Conservation (phyloP, 2,329 filamentous ascomycete species). For the Colletotrichum liaoningense region DNA sequence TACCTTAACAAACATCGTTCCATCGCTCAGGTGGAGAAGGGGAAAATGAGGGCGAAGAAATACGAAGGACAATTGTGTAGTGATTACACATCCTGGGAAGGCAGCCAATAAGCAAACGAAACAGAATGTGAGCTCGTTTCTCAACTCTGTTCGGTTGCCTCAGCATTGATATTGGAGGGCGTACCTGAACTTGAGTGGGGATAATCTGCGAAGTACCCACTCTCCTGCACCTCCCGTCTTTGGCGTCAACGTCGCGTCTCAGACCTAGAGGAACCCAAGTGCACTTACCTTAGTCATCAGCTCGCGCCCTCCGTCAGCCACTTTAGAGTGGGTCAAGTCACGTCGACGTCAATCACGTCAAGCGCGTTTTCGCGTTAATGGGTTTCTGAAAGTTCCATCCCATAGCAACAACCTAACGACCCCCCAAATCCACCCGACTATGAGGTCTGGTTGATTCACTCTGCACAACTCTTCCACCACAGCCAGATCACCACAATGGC, state of each 20-base stretch:
- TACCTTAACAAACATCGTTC: too few relatives aligned
- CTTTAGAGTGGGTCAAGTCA: constrained; percentile 46
- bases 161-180: too few relatives aligned
- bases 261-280: neutral
- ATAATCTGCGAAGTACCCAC: neutral
- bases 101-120: too few relatives aligned
- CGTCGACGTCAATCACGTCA: constrained; percentile 41
- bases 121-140: too few relatives aligned
- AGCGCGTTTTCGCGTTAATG: constrained; percentile 44
- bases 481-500: constrained; percentile 52
- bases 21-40: too few relatives aligned
- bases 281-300: constrained; percentile 15
- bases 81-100: too few relatives aligned
- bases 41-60: too few relatives aligned
- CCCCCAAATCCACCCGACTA: constrained; percentile 1
- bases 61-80: too few relatives aligned
- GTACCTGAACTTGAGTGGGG: too few relatives aligned
- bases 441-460: constrained; percentile 24
- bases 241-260: neutral
- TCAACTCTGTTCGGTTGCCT: too few relatives aligned
- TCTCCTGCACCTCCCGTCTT: neutral
- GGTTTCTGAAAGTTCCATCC: constrained; percentile 21
- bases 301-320: constrained; percentile 13
- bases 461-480: neutral
- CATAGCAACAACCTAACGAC: constrained; percentile 28